Evolutionary conservation across 139 green algal species (phyloP), one percentile per base, ranked within the genome.

Genomic region (Chloropicon primus): DNA sequence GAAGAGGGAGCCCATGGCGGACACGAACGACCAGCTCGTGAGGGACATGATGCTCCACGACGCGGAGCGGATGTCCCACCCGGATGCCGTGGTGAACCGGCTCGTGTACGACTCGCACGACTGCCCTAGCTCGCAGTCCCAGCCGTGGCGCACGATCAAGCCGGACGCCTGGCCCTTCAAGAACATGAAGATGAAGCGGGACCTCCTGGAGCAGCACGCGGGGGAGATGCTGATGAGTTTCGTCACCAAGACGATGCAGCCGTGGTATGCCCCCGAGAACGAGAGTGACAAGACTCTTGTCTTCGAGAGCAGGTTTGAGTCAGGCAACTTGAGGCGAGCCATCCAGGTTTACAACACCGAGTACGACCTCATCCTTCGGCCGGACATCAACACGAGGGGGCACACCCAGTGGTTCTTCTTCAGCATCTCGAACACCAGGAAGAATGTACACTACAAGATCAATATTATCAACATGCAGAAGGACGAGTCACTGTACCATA

Each of bases 351-450:
- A 83, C 1, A 80, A 87, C 0, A 82, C 80, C 24, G 88, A 93
- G 81, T 93, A 93, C 75, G 88, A 92, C 81, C 79, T 91, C 25
- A 87, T 90, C 83, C 75, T 93, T 29, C 62, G 81, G 1, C 24
- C 82, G 24, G 87, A 93, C 74, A 24, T 88, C 21, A 89, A 80
- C 71, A 88, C 85, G 2, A 74, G 79, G 0, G 80, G 80, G 1
- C 86, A 91, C 81, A 88, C 83, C 24, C 89, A 93, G 84, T 93
- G 87, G 87, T 91, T 88, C 78, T 93, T 79, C 85, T 91, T 93
- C 72, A 26, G 83, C 23, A 24, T 91, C 1, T 54, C 77, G 29
- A 89, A 89, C 79, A 84, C 74, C n/a, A 78, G 82, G 0, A 26
- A 75, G 24, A 84, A 84, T n/a, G 41, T 83, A 54, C 26, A 54